phyloP scores from a whole-genome alignment of 306 rosid genomes.

The Cyclanthera cordifolia region DNA sequence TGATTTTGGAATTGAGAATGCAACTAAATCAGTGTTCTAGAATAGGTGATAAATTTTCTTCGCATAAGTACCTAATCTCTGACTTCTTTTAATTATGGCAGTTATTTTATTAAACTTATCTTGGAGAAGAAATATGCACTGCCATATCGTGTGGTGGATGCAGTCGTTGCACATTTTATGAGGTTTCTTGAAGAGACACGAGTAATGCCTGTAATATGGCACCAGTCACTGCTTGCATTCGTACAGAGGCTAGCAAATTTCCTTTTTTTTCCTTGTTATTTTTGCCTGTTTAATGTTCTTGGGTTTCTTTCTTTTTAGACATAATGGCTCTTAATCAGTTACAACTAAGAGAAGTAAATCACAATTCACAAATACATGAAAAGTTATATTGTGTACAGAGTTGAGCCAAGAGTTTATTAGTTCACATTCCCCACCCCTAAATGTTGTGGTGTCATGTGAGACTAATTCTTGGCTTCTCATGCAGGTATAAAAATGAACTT shows the following conservation, averaged over 20 bases:
- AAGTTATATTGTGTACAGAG: not conserved
- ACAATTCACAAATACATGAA: not conserved
- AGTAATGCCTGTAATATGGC: slow-evolving; percentile 96
- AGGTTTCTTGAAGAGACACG: slow-evolving; percentile 56
- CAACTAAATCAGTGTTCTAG: not conserved
- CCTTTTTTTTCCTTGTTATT: not conserved
- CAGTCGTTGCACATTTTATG: slow-evolving; percentile 65
- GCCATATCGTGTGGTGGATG: slow-evolving; percentile 78
- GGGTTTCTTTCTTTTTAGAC: not conserved
- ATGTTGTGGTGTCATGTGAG: not conserved
- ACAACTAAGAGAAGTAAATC: not conserved
- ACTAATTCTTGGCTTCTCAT: slow-evolving; percentile 17
- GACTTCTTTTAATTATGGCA: slow-evolving; percentile 26
- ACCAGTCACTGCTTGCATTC: slow-evolving; percentile 87
- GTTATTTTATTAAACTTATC: slow-evolving; percentile 87
- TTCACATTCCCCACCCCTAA: too few species aligned
- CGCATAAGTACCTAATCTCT: not conserved
- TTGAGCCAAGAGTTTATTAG: not conserved
- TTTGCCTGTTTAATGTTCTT: not conserved
- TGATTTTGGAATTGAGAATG: not conserved
- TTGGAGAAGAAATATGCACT: slow-evolving; percentile 89
- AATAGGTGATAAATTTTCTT: not conserved
- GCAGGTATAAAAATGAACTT: slow-evolving; percentile 80
- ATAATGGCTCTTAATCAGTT: not conserved
- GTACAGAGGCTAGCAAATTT: slow-evolving; percentile 57